Evolutionary conservation across 176 grass and related monocot species (phyloP), one percentile per base, ranked within the genome.

Genomic region (Dendrocalamus sinicus): DNA sequence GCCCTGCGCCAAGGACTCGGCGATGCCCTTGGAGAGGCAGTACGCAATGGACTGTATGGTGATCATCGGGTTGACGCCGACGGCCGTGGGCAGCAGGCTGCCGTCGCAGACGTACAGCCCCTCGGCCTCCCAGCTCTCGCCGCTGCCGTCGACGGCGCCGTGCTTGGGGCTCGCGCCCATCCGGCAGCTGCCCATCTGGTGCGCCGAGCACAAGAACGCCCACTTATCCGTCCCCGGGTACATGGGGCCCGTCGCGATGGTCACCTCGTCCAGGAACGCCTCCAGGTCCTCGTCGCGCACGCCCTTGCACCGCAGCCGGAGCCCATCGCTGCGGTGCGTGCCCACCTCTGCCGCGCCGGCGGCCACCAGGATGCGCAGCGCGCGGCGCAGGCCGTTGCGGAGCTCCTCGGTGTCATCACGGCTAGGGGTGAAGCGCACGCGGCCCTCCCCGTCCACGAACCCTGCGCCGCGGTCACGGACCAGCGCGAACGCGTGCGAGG

Each of bases 11-110:
- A 95, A 20, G 4, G 82, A 67, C 19, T 88, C 40, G 0, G 79
- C 91, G 61, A 98, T 92, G 20, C 72, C 84, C 3, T 88, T 81
- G 67, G 92, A 78, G 81, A 95, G 78, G 81, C 91, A 96, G 87
- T 89, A 87, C 1, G 96, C 92, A 32, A 83, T 77, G 46, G 96
- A 88, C 69, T 99, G 90, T 26, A 96, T 96, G 50, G 96, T 99
- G 93, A 99, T 79, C 96, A 99, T 96, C 9, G 93, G 96, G 91
- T 99, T 99, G 4, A 99, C 82, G 14, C 96, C 96, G 3, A 99
- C 78, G 15, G 93, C 96, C 12, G 84, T 91, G 0, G 96, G 96
- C 22, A 96, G 77, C 2, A 99, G 41, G 82, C 96, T 99, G 63
- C 81, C 92, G 62, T 99, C 96, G 51, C 93, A 94, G 9, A 96